Evolutionary conservation across 1,139 yeast genomes (phyloP).

Genomic region (Scheffersomyces stambukii): DNA sequence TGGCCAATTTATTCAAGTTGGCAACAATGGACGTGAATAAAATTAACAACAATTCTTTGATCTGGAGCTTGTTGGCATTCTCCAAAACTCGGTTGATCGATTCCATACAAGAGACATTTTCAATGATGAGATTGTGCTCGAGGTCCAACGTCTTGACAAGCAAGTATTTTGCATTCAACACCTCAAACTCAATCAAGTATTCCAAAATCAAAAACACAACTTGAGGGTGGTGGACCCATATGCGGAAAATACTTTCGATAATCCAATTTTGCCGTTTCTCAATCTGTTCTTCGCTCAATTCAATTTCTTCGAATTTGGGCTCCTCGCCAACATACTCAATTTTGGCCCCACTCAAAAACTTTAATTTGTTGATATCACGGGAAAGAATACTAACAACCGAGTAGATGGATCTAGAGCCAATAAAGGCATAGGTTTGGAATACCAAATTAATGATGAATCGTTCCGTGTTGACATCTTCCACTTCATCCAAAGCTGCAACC

Average conservation of each 20-base stretch:
- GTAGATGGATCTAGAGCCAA: constrained; percentile 86
- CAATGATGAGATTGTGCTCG: constrained; percentile 33
- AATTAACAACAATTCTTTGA: constrained; percentile 23
- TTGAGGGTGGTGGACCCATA: constrained; percentile 82
- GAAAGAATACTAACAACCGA: constrained; percentile 73
- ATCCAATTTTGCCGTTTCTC: constrained; percentile 38
- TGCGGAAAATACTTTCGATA: constrained; percentile 63
- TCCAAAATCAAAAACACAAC: constrained; percentile 72
- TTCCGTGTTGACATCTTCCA: constrained; percentile 23
- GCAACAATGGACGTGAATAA: constrained; percentile 33
- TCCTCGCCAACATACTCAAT: constrained; percentile 26
- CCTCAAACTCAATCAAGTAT: constrained; percentile 50
- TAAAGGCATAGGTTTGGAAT: constrained; percentile 69
- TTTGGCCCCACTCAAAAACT: constrained; percentile 33
- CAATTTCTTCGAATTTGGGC: constrained; percentile 31
- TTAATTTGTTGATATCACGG: constrained; percentile 51
- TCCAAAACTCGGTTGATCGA: constrained; percentile 35
- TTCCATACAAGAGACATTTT: constrained; percentile 46
- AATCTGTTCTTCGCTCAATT: constrained; percentile 34
- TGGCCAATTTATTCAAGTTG: constrained; percentile 32
- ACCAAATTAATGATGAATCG: constrained; percentile 56
- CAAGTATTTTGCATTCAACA: constrained; percentile 41
- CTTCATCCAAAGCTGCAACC: constrained; percentile 15
- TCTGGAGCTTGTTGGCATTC: constrained; percentile 10
- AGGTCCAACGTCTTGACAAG: constrained; percentile 44